Base-by-base conservation (phyloP, 768 basidiomycete species). In the Leucogyrophana mollusca region DNA sequence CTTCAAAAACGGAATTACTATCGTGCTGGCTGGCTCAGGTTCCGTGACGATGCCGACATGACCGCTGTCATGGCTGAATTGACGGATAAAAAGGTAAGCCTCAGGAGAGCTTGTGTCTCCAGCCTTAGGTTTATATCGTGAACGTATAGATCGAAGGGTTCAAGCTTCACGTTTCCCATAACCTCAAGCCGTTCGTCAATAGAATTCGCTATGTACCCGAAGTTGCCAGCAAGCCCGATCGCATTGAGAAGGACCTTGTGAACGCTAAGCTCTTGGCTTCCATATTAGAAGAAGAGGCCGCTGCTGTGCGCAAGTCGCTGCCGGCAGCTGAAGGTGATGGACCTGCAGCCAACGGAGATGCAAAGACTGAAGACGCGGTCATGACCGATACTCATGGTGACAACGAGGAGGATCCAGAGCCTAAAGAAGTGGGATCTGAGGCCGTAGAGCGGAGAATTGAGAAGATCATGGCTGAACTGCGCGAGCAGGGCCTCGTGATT, bases 1-100 rank as follows among this genome's bases (percentile, higher is more conserved):
- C 68, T 91, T 34, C 90, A 92, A 65, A 94, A 94, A 68, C 84
- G 92, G 49, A 90, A 89, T 56, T 97, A 89, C 63, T 93, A 95
- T 61, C 89, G 95, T 24, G 90, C 93, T 2, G 95, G 92, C 10
- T 97, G 94, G 94, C 73, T 96, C 49, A 83, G 82, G 52, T 96
- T 94, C 62, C 71, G 69, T 34, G 89, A 91, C 24, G 91, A 92
- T 52, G 82, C 86, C 9, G 90, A 96, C 56, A 91, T 97, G 80
- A 58, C 73, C 2, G 57, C 68, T 13, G 84, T 90, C 4, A 79
- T 94, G 68, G 57, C 72, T 32, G 84, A 89, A 55, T 56, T 97
- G 37, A 79, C 87, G 43, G 90, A 92, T 56, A 87, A 85, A 61
- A 94, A 94, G 82, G 94, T 91, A 53, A 40, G 70, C 46, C 25